phyloP scores from a whole-genome alignment of 169 alveolate genomes.

The Plasmodium fragile region DNA sequence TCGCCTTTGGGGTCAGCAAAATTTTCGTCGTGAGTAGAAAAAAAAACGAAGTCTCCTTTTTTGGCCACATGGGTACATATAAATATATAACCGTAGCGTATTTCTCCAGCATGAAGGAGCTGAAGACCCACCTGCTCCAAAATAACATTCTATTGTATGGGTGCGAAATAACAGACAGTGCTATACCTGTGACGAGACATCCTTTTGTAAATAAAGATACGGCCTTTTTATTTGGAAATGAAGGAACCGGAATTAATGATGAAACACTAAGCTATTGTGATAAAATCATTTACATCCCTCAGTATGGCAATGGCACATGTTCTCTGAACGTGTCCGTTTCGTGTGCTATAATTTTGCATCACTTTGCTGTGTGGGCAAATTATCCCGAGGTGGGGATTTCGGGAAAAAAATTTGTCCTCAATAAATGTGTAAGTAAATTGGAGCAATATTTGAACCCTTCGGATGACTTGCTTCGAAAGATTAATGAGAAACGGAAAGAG shows the following conservation, averaged over 20 bases:
- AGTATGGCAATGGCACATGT: conserved; percentile 91
- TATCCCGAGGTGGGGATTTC: conserved; percentile 23
- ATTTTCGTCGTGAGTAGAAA: conserved; percentile 79
- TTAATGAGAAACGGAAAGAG: conserved; percentile 3
- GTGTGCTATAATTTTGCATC: conserved; percentile 92
- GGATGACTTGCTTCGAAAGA: conserved; percentile 16
- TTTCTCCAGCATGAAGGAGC: conserved; percentile 64
- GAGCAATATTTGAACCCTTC: conserved; percentile 53
- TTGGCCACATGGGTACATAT: conserved; percentile 82
- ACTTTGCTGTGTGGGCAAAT: conserved; percentile 86
- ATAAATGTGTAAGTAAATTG: conserved; percentile 34
- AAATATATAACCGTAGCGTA: conserved; percentile 70
- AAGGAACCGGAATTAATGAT: conserved; percentile 91
- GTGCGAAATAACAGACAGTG: conserved; percentile 87
- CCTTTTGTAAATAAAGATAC: conserved; percentile 87
- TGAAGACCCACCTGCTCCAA: conserved; percentile 74
- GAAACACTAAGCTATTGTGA: conserved; percentile 90
- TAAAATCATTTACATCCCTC: conserved; percentile 91
- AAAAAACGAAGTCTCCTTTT: conserved; percentile 72
- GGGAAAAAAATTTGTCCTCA: conserved; percentile 42
- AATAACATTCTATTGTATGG: conserved; percentile 87
- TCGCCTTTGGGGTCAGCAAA: conserved; percentile 80
- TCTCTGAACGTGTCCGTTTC: conserved; percentile 93
- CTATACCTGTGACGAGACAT: conserved; percentile 83
- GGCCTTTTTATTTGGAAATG: conserved; percentile 93